phyloP scores from a whole-genome alignment of 805 yeast genomes.

The Starmera caribaea region DNA sequence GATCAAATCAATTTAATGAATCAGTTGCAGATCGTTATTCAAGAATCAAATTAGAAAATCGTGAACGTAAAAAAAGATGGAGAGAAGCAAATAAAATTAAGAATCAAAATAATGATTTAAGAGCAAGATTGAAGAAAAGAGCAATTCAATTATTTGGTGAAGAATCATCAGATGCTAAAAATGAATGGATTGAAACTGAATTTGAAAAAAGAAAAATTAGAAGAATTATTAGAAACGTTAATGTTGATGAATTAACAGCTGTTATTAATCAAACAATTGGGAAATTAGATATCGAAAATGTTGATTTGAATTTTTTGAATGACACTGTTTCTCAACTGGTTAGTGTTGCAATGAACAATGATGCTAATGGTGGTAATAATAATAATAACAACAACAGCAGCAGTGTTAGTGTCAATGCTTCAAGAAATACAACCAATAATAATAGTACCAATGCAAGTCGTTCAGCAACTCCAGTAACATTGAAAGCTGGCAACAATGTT shows the following conservation, averaged over 20 bases:
- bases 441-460: too few species aligned
- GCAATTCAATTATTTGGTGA: conserved; percentile 63
- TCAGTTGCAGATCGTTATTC: conserved; percentile 35
- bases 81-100: conserved; percentile 69
- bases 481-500: too few species aligned
- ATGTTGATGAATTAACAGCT: conserved; percentile 18
- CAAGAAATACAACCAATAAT: too few species aligned
- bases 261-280: conserved; percentile 18
- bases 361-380: not conserved
- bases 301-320: conserved; percentile 25
- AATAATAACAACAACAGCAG: not conserved
- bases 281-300: conserved; percentile 37
- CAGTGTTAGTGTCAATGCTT: not conserved
- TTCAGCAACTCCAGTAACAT: too few species aligned
- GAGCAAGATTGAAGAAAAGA: conserved; percentile 66
- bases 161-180: conserved; percentile 40
- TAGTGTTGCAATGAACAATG: conserved; percentile 8
- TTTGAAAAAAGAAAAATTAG: conserved; percentile 56
- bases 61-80: conserved; percentile 78
- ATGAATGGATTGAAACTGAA: conserved; percentile 68
- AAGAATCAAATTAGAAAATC: conserved; percentile 52
- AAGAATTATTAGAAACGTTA: conserved; percentile 37
- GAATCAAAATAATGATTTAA: conserved; percentile 80
- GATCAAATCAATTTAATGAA: conserved; percentile 10
- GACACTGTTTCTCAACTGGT: conserved; percentile 17